Evolutionary conservation across 257 asterid species (phyloP).

Genomic region (Salvia rosmarinus): DNA sequence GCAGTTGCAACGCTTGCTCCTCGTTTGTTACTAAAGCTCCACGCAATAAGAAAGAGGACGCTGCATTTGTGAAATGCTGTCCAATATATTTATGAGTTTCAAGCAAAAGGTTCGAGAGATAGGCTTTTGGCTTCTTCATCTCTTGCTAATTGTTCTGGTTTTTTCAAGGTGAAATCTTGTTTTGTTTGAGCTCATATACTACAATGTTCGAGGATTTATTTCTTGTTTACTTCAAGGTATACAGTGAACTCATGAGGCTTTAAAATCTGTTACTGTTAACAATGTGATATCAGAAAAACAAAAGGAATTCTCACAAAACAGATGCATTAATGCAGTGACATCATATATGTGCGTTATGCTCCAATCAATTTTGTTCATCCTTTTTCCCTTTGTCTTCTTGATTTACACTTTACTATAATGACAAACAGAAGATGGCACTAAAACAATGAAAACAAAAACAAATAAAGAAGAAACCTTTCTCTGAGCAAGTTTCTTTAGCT

Average conservation of each 20-base stretch:
- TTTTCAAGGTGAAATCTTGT: slow-evolving; percentile 26
- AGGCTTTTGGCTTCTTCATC: slow-evolving; percentile 12
- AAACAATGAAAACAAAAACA: not conserved
- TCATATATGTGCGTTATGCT: not conserved
- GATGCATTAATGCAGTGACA: not conserved
- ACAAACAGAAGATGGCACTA: not conserved
- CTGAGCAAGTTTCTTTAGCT: slow-evolving; percentile 71
- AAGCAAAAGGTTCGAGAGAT: not conserved
- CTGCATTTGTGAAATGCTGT: not conserved
- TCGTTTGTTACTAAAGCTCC: not conserved
- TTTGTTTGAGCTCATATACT: not conserved
- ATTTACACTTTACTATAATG: not conserved
- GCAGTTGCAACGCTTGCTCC: not conserved
- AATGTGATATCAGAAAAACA: not conserved
- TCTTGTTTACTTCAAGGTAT: slow-evolving; percentile 6
- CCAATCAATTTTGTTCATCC: not conserved
- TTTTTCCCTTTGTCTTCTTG: not conserved
- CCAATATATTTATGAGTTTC: not conserved
- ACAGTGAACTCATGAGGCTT: no score
- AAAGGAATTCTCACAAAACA: not conserved
- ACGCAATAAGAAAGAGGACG: not conserved
- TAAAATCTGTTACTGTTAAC: not conserved
- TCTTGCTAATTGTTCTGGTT: not conserved
- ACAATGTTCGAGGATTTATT: not conserved
- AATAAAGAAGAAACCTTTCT: slow-evolving; percentile 50